A percentile compares a stretch with the other conserved stretches of the same genome.
Conservation (phyloP, 108 stramenopile genomes). For the Chaetoceros muelleri region DNA sequence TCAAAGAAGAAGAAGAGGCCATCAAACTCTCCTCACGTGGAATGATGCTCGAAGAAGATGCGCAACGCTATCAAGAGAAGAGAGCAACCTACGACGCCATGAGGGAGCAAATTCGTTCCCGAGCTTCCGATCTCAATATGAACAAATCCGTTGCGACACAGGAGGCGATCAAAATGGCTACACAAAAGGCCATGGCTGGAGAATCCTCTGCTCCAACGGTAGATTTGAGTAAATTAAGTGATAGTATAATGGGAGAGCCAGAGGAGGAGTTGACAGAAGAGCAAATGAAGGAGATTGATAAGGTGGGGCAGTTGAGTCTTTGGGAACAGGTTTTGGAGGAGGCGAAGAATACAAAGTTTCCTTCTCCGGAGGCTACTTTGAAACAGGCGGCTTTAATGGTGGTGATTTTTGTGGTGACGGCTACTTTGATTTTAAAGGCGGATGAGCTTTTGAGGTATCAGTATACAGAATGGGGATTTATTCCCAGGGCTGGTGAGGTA, state of each 20-base stretch:
- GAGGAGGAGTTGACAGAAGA: constrained; percentile 67
- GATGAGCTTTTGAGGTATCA: constrained; percentile 42
- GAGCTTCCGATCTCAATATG: constrained; percentile 47
- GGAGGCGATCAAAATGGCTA: constrained; percentile 44
- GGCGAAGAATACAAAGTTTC: constrained; percentile 37
- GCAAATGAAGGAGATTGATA: constrained; percentile 67
- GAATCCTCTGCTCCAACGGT: constrained; percentile 18
- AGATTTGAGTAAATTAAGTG: constrained; percentile 54
- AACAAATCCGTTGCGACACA: constrained; percentile 52
- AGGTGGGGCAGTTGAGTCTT: constrained; percentile 35
- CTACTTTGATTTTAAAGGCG: constrained; percentile 41
- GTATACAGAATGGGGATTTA: constrained; percentile 41
- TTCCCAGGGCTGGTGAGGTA: constrained; percentile 51
- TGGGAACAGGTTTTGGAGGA: constrained; percentile 46
- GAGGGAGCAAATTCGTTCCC: constrained; percentile 49
- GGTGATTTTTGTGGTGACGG: constrained; percentile 38
- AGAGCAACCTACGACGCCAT: constrained; percentile 20
- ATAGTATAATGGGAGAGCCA: constrained; percentile 49
- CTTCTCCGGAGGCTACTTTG: constrained; percentile 31
- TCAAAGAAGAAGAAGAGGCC: not conserved
- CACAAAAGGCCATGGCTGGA: constrained; percentile 39
- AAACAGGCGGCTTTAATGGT: constrained; percentile 47
- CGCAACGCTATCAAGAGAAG: not conserved
- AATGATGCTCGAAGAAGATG: not conserved
- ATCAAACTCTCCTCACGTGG: not conserved